These are phyloP conservation scores for Mortierella sp. DNA, from an alignment of 371 early-diverging fungal genomes.

Conservation along the genomic window DNA sequence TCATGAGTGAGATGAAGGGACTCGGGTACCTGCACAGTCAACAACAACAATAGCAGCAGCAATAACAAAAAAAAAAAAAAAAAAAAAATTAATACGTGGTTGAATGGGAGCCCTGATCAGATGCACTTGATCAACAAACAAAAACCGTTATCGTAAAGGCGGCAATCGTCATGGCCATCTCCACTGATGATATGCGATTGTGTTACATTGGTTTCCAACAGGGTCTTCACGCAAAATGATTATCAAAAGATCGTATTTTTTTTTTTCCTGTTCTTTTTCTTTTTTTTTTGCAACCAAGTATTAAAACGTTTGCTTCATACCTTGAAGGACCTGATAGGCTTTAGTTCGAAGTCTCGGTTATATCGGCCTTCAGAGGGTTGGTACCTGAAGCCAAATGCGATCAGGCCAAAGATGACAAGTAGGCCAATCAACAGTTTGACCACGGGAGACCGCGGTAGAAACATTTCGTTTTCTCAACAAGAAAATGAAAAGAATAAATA, in stretches of 20 bases:
- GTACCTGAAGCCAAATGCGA: constrained; percentile 16
- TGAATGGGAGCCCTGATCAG: neutral
- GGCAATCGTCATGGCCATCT: neutral
- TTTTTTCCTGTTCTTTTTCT: neutral
- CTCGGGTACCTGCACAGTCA: constrained; percentile 32
- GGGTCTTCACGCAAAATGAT: neutral
- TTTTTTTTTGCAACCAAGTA: neutral
- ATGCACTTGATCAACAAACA: neutral
- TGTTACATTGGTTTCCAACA: neutral
- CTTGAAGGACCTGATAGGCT: constrained; percentile 14
- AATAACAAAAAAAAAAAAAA: neutral
- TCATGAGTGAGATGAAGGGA: constrained; percentile 50
- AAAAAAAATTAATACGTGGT: neutral
- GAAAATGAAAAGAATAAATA: neutral
- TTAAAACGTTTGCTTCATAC: neutral
- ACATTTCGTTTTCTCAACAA: constrained; percentile 2
- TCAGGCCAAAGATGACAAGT: constrained; percentile 18
- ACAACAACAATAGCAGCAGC: neutral
- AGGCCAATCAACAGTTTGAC: constrained; percentile 22
- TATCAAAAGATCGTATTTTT: neutral
- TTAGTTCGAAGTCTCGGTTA: neutral
- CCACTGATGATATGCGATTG: neutral
- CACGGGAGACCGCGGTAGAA: constrained; percentile 32
- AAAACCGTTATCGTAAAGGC: neutral
- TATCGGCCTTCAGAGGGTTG: constrained; percentile 16